Percentiles rank a stretch among this genome's conserved stretches.
These are phyloP conservation scores for Pelargonium nanum DNA, from an alignment of 345 rosid species.

Conservation along the genomic window DNA sequence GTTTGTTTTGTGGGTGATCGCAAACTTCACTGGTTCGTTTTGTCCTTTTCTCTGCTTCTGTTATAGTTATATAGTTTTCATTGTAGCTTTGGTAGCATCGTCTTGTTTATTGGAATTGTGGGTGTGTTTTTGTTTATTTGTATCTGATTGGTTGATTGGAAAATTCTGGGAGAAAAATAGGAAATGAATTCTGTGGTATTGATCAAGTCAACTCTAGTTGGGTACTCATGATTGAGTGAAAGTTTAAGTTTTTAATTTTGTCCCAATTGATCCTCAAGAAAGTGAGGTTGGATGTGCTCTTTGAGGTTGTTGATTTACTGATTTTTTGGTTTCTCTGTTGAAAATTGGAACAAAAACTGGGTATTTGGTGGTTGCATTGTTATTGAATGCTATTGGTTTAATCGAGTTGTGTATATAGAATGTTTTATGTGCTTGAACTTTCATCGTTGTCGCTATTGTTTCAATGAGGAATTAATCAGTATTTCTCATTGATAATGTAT, in stretches of 20 bases:
- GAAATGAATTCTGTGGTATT: neutral
- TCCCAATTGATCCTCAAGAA: neutral
- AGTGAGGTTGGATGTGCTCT: neutral
- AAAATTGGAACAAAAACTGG: neutral
- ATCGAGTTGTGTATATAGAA: no score
- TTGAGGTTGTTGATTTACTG: neutral
- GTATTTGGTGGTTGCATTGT: neutral
- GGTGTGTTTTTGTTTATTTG: neutral
- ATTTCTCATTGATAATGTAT: no score
- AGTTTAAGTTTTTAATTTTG: no score
- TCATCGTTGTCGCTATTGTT: no score
- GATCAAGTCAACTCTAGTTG: neutral
- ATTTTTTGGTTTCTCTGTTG: neutral
- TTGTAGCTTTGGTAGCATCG: neutral
- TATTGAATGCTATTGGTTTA: no score
- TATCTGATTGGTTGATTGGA: neutral
- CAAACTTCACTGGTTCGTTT: no score
- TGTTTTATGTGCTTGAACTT: no score
- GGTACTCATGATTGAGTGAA: neutral
- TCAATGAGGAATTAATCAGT: no score
- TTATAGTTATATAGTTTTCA: neutral
- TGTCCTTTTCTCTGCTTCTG: no score
- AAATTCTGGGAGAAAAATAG: neutral
- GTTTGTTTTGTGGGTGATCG: no score
- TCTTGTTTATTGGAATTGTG: neutral